phyloP scores from a whole-genome alignment of 352 stramenopile species.

The Phytophthora hybrid region DNA sequence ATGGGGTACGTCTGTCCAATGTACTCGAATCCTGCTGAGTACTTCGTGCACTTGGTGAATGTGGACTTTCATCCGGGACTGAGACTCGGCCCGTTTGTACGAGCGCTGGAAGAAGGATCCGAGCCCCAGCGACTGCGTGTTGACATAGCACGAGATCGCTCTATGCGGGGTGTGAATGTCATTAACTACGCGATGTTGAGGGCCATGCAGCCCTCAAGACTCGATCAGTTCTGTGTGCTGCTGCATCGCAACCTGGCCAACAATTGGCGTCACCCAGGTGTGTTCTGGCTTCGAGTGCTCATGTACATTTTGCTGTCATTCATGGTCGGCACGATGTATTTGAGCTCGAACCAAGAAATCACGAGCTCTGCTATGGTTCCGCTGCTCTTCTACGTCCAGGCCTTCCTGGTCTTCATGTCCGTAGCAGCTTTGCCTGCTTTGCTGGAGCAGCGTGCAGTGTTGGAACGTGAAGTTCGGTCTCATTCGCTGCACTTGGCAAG shows the following conservation, averaged over 20 bases:
- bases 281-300: constrained; percentile 81
- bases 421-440: constrained; percentile 89
- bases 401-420: constrained; percentile 93
- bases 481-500: constrained; percentile 71
- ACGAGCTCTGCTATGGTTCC: constrained; percentile 52
- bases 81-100: constrained; percentile 44
- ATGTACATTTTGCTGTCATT: constrained; percentile 82
- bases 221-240: constrained; percentile 63
- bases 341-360: constrained; percentile 53
- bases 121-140: constrained; percentile 41
- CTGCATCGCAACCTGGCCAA: constrained; percentile 64
- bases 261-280: constrained; percentile 73
- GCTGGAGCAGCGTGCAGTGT: constrained; percentile 85
- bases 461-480: constrained; percentile 75
- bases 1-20: constrained; percentile 64
- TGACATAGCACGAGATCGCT: constrained; percentile 46
- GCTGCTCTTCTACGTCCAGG: constrained; percentile 90
- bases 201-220: constrained; percentile 46
- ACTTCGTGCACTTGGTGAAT: constrained; percentile 72
- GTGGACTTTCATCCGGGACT: constrained; percentile 53
- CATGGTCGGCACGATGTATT: constrained; percentile 82
- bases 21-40: constrained; percentile 77
- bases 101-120: constrained; percentile 38
- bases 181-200: constrained; percentile 52
- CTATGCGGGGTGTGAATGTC: constrained; percentile 12